These are phyloP conservation scores for Lanzia echinophila DNA, from an alignment of 2,329 filamentous ascomycete genomes.

Conservation along the genomic window DNA sequence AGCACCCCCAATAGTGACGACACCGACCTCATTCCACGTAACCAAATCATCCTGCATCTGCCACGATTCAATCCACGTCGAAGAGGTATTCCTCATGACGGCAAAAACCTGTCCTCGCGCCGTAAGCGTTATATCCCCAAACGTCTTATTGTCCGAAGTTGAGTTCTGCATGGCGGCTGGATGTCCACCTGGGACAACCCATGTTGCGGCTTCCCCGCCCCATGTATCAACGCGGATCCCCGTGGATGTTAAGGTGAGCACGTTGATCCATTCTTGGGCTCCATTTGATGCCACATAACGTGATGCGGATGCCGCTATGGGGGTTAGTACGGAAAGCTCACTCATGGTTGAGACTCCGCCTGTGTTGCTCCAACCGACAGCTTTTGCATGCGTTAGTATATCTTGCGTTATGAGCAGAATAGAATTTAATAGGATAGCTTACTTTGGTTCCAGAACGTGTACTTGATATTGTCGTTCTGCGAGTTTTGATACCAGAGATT, in stretches of 20 bases:
- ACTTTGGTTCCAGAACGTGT: no score
- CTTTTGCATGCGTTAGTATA: no score
- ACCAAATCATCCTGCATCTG: neutral
- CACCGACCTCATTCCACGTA: neutral
- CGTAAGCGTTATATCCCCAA: constrained; percentile 7
- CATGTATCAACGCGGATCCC: neutral
- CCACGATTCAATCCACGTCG: neutral
- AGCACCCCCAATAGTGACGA: neutral
- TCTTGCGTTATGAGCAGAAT: no score
- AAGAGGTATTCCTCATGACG: neutral
- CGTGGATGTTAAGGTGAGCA: neutral
- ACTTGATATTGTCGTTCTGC: no score
- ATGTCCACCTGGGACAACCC: neutral
- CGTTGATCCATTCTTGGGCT: neutral
- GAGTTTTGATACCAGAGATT: no score
- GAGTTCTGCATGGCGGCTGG: constrained; percentile 10
- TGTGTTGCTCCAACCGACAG: no score
- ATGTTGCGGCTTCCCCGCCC: neutral
- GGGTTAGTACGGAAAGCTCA: constrained; percentile 8
- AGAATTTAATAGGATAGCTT: no score
- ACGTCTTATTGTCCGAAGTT: constrained; percentile 1
- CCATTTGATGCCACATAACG: neutral
- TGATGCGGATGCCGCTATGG: neutral
- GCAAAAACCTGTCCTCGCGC: constrained; percentile 10
- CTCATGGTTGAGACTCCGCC: no score